Conservation (phyloP, 495 filamentous ascomycete species). For the Patellaria atrata region DNA sequence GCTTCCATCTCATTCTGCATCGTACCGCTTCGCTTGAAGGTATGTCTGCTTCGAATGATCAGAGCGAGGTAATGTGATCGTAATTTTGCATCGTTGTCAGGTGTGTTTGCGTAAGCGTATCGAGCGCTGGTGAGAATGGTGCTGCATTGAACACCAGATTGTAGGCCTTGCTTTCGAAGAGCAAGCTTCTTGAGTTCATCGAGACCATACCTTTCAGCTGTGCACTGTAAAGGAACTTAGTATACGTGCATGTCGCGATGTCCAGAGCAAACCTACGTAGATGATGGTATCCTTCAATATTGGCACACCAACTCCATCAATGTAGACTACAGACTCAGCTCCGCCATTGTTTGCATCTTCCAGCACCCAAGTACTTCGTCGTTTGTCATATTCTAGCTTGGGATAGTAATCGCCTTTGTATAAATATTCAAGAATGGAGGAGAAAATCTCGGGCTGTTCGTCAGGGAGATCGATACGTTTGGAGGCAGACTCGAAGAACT, state of each 20-base stretch:
- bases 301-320: constrained; percentile 41
- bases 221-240: constrained; percentile 40
- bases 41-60: constrained; percentile 69
- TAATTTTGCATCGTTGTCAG: constrained; percentile 74
- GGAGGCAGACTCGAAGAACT: constrained; percentile 46
- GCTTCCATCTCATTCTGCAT: constrained; percentile 91
- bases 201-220: constrained; percentile 66
- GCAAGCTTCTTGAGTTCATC: constrained; percentile 70
- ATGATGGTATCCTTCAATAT: constrained; percentile 78
- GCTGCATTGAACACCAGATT: constrained; percentile 64
- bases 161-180: constrained; percentile 69
- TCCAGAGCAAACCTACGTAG: constrained; percentile 38
- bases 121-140: constrained; percentile 74
- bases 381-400: constrained; percentile 28
- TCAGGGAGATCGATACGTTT: constrained; percentile 69
- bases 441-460: constrained; percentile 82
- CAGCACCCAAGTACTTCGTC: constrained; percentile 26
- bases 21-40: constrained; percentile 88
- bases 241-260: too few relatives aligned
- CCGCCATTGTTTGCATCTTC: constrained; percentile 20
- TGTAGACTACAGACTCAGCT: constrained; percentile 47
- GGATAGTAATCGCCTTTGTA: constrained; percentile 91
- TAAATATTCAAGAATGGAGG: constrained; percentile 76
- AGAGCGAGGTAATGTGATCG: constrained; percentile 84
- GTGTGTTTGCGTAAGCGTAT: constrained; percentile 79